A percentile compares a stretch with the other conserved stretches of the same genome.
Conservation (phyloP, 2,329 filamentous ascomycete genomes). For the Aureobasidium pullulans region DNA sequence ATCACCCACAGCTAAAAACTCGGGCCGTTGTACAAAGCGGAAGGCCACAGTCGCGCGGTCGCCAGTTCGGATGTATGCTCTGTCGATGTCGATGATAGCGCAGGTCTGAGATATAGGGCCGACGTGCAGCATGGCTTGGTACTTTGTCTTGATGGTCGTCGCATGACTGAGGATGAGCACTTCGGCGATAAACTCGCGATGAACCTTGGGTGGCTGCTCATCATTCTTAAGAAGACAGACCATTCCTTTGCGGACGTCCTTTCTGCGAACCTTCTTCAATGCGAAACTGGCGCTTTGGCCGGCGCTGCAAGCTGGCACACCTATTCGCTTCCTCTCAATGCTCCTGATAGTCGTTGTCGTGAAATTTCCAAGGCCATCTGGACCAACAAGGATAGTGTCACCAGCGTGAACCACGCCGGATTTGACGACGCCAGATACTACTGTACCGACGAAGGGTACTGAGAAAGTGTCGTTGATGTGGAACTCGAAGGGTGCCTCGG, state of each 20-base stretch:
- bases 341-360: constrained; percentile 78
- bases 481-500: constrained; percentile 84
- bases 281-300: constrained; percentile 92
- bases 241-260: constrained; percentile 96
- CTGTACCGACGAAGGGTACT: constrained; percentile 92
- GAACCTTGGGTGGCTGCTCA: constrained; percentile 49
- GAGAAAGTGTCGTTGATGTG: constrained; percentile 97
- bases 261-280: constrained; percentile 75
- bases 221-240: constrained; percentile 76
- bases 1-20: constrained; percentile 85
- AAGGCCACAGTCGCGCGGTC: constrained; percentile 94
- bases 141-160: constrained; percentile 93
- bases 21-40: constrained; percentile 85
- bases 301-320: constrained; percentile 78
- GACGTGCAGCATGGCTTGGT: constrained; percentile 97
- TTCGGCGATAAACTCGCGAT: constrained; percentile 53
- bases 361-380: constrained; percentile 86
- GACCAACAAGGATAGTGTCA: constrained; percentile 83
- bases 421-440: constrained; percentile 90
- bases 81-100: constrained; percentile 93
- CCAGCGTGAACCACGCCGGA: constrained; percentile 75
- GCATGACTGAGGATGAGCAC: constrained; percentile 93
- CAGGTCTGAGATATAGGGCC: constrained; percentile 93
- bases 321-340: constrained; percentile 89
- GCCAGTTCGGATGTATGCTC: constrained; percentile 89